Base-by-base conservation (phyloP, 106 monocot genomes). In the Acanthochlamys bracteata region DNA sequence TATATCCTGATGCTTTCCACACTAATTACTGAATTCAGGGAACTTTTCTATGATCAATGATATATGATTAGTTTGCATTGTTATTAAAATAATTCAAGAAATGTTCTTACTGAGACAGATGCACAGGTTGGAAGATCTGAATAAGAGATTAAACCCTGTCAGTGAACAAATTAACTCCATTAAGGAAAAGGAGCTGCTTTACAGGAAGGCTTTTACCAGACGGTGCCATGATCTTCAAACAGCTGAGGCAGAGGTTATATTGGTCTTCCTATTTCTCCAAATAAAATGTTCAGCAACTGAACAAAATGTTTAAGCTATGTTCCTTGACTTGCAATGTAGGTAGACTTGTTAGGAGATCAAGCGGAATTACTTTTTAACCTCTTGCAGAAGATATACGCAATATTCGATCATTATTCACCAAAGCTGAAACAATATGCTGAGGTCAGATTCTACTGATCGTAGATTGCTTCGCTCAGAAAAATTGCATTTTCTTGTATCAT, bases 341-440 rank as follows among this genome's bases (percentile, higher is more conserved):
- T 92, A 25, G 92, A 92, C 76, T 64, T 92, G 65, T 72, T 92
- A 2, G 92, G 92, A 15, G 92, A 92, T 79, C 66, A 87, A 65
- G 81, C 84, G 41, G 92, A 92, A 74, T 39, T 46, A 59, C 84
- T 92, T 63, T 33, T 76, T 20, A 57, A 27, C 22, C 67, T 92
- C 68, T 63, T 92, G 58, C 65, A 74, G 71, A 87, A 84, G 63
- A 74, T 80, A 74, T 79, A 86, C 54, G 12, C 57, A 20, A 72
- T 59, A 66, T 23, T 92, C 60, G 60, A 81, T 59, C 70, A 73
- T 39, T 74, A 79, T 70, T 81, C 76, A 33, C 83, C 86, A 47
- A 54, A 78, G 67, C 53, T 83, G 26, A 73, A 83, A 26, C 67
- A 78, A 46, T 63, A 80, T 70, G 20, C 39, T 63, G 82, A 74